Conservation (phyloP, 371 early-diverging fungal genomes). For the Nematocida minor region DNA sequence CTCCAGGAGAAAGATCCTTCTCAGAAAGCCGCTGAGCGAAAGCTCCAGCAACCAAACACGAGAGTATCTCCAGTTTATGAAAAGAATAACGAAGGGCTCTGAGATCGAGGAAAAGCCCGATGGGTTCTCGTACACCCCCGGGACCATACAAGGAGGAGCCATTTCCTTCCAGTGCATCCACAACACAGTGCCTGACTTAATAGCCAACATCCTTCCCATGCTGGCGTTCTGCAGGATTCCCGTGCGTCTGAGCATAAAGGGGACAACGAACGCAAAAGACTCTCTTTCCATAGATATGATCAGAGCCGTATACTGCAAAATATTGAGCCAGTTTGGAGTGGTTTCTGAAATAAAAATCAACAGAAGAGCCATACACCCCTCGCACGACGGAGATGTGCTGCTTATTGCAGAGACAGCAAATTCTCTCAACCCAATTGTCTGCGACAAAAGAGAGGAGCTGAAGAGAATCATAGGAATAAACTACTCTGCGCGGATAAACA, state of each 20-base stretch:
- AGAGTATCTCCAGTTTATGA: neutral
- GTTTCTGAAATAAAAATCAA: conserved; percentile 26
- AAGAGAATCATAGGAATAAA: conserved; percentile 31
- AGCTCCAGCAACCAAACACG: neutral
- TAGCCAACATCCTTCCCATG: neutral
- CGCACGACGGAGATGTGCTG: conserved; percentile 25
- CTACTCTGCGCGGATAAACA: conserved; percentile 23
- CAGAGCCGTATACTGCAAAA: conserved; percentile 28
- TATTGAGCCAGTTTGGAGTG: conserved; percentile 28
- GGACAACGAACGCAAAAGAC: neutral
- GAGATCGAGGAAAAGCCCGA: neutral
- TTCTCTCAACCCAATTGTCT: neutral
- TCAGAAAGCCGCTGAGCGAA: neutral
- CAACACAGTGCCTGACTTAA: neutral
- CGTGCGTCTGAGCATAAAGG: neutral
- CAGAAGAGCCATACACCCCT: conserved; percentile 28
- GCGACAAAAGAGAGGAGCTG: conserved; percentile 7
- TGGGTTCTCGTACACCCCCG: neutral
- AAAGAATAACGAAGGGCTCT: neutral
- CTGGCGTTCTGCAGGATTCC: neutral
- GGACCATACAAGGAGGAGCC: neutral
- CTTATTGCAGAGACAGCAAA: neutral
- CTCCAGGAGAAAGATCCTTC: neutral
- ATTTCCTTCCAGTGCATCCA: neutral
- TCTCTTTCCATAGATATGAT: conserved; percentile 7